Conservation (phyloP, 2,329 filamentous ascomycete species). For the Teratosphaeria nubilosa region DNA sequence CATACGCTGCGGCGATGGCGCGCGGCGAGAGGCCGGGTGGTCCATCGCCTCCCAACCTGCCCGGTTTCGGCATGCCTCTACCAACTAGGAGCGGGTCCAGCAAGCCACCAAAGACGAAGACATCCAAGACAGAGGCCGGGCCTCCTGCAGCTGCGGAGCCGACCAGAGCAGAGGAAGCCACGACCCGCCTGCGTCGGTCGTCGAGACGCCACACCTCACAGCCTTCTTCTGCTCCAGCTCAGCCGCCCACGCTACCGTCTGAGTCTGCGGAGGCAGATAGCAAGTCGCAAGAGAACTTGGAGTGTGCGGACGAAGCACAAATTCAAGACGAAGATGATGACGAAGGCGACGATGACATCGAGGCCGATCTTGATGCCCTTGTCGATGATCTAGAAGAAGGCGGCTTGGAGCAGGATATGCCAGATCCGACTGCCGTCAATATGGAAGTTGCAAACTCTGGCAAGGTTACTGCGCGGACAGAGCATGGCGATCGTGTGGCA, state of each 20-base stretch:
- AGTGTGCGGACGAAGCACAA: constrained; percentile 87
- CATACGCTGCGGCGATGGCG: constrained; percentile 64
- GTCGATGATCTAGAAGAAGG: constrained; percentile 87
- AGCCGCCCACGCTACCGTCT: constrained; percentile 5
- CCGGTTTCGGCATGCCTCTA: constrained; percentile 22
- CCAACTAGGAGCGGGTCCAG: constrained; percentile 16
- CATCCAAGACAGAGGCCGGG: constrained; percentile 14
- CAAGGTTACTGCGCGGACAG: constrained; percentile 81
- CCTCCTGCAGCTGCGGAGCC: constrained; percentile 7
- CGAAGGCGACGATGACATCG: constrained; percentile 40
- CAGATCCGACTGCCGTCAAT: constrained; percentile 79
- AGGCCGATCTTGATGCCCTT: constrained; percentile 65
- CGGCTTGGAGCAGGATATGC: constrained; percentile 59
- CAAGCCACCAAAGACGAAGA: constrained; percentile 14
- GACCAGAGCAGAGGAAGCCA: constrained; percentile 12
- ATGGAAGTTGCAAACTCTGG: constrained; percentile 80
- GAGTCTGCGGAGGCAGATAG: constrained; percentile 32
- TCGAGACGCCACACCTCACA: constrained; percentile 23
- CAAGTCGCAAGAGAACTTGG: constrained; percentile 57
- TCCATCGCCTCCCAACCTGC: constrained; percentile 24
- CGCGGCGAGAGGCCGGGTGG: constrained; percentile 27
- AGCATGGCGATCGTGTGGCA: constrained; percentile 77
- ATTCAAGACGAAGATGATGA: constrained; percentile 67
- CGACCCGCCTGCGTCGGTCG: constrained; percentile 20
- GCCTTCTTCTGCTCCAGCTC: constrained; percentile 6